Evolutionary conservation across 805 yeast genomes (phyloP).

Genomic region (Starmerella kuoi): DNA sequence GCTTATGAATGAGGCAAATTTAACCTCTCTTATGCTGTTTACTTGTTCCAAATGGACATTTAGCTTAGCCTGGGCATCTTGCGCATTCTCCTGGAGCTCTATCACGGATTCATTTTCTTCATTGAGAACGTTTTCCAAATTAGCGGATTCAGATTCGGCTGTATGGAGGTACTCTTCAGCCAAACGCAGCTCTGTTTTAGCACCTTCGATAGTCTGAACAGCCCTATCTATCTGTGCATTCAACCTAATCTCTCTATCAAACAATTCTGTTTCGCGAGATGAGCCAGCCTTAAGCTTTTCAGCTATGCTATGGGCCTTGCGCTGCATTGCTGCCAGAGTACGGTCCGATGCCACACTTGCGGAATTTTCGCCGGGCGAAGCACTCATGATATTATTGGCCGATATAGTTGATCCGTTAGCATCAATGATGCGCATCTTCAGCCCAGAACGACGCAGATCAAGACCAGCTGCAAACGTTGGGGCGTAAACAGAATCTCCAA

Average conservation of each 20-base stretch:
- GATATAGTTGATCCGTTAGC: conserved; percentile 76
- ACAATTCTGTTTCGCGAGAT: conserved; percentile 30
- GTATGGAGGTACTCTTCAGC: conserved; percentile 9
- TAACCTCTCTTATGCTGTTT: not conserved
- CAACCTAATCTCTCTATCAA: conserved; percentile 25
- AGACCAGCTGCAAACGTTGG: conserved; percentile 60
- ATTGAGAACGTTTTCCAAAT: not conserved
- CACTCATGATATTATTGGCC: conserved; percentile 83
- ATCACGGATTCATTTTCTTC: not conserved
- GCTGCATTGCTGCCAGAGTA: conserved; percentile 15
- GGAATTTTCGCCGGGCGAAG: conserved; percentile 33
- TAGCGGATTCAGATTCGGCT: not conserved
- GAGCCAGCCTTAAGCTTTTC: conserved; percentile 26
- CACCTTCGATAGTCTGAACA: not conserved
- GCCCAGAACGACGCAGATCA: conserved; percentile 53
- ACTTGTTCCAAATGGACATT: not conserved
- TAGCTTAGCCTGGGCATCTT: not conserved
- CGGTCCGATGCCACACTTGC: conserved; percentile 12
- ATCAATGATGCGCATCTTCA: conserved; percentile 59
- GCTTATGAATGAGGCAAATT: conserved; percentile 12
- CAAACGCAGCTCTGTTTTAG: conserved; percentile 5
- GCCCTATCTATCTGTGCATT: conserved; percentile 5
- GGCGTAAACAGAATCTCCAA: conserved; percentile 69
- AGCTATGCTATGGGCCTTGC: conserved; percentile 12
- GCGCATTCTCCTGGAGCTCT: not conserved